Evolutionary conservation across 768 basidiomycete species (phyloP), one percentile per base, ranked within the genome.

Genomic region (Rhizopogon salebrosus): DNA sequence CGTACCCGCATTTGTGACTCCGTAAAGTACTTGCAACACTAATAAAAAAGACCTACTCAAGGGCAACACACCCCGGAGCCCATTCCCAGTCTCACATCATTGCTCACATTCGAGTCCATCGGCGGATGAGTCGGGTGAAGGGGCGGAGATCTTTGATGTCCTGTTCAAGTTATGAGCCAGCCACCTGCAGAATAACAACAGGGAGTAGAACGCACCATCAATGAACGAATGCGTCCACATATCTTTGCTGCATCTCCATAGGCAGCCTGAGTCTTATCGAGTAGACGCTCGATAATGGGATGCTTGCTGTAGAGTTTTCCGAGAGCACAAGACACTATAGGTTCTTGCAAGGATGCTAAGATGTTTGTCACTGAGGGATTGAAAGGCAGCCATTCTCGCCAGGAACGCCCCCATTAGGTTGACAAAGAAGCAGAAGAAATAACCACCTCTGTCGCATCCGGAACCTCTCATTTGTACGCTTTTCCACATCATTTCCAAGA

Each of bases 251-350:
- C 95, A 58, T 98, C 97, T 6, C 95, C 92, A 66, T 93, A 95
- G 2, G 84, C 77, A n/a, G n/a, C n/a, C n/a, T n/a, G n/a, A 3
- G 80, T 72, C 60, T 82, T 84, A 67, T 95, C 89, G 14, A 98
- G 72, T 29, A 98, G 76, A n/a, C 85, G 95, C 67, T 97, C 92
- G 37, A 99, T 80, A 24, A 99, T 75, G 1, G 95, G 83, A 60
- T 95, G 95, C 64, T 95, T 97, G 71, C 98, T 99, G 67, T 98
- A 98, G 0, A 99, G 74, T 67, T 95, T 95, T 10, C 97, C 97
- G 0, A 98, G 77, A 0, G 85, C 85, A 70, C 93, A 95, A 0
- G 94, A 86, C 0, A 98, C 97, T 5, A 98, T 75, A 0, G 97
- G 97, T 54, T 91, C 85, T 62, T 86, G 84, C 1, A 98, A 76